Evolutionary conservation across 345 rosid genomes (phyloP), one percentile per base, ranked within the genome.

Genomic region (Eucalyptus sideroxylon): DNA sequence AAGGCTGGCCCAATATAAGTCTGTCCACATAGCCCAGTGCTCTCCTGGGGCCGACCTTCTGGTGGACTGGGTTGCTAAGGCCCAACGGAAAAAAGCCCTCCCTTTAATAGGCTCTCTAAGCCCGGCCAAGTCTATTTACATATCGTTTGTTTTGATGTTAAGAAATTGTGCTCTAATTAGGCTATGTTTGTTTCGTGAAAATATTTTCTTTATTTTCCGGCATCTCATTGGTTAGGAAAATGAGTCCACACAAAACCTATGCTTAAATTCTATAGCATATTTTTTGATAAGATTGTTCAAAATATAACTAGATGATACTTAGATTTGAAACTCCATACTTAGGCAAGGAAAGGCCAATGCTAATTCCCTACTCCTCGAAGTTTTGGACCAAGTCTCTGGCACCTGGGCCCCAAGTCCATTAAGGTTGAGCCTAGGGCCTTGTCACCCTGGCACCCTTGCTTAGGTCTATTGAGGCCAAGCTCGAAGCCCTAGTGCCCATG

Each of bases 351-450:
- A 56, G 9, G 27, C 30, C 30, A 23, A 56, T 0, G 0, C 30
- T 56, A 56, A 24, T 56, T 56, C 13, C 27, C 6, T 21, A 56
- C 5, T 24, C 62, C 27, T 56, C 30, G 0, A 0, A 21, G 12
- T 56, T 56, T 9, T 21, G 62, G 30, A 9, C 27, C 6, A 56
- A 9, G 62, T 23, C 62, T 56, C 0, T 23, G 0, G 24, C 27
- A 23, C 60, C 1, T 23, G 0, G 0, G 12, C 60, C 60, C 60
- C 0, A 0, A 0, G 3, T 9, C 27, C 60, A 23, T 56, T 24
- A 56, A 23, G 12, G 6, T 0, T 24, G 0, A 56, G 62, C 62
- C 4, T 55, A 24, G 30, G 27, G 8, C 59, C 59, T 0, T 11
- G 0, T 53, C 0, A 23, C 30, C 27, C 1, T 1, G 0, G 30